Evolutionary conservation across 140 eudicot species (phyloP).

Genomic region (Erigeron philadelphicus): DNA sequence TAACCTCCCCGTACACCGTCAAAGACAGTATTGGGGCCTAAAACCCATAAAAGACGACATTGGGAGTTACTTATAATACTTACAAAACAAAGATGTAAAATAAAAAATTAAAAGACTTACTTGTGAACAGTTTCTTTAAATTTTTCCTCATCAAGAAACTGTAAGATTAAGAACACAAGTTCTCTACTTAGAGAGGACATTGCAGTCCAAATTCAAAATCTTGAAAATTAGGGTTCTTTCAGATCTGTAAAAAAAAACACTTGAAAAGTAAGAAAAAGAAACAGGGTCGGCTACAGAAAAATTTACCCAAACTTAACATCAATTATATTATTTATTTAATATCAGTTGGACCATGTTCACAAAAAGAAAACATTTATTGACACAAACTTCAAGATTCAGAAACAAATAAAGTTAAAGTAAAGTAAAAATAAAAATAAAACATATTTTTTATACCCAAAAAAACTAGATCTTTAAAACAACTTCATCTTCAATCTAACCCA

Average conservation of each 20-base stretch:
- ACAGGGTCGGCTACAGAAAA: slow-evolving; percentile 41
- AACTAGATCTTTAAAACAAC: slow-evolving; percentile 33
- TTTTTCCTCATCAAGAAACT: slow-evolving; percentile 94
- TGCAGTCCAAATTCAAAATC: slow-evolving; percentile 32
- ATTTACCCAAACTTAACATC: slow-evolving; percentile 17
- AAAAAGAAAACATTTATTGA: slow-evolving; percentile 30
- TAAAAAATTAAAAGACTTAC: slow-evolving; percentile 40
- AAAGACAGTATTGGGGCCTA: no score
- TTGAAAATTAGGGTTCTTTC: slow-evolving; percentile 38
- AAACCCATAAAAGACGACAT: no score
- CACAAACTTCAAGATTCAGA: slow-evolving; percentile 44
- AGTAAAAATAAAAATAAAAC: background rate
- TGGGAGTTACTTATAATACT: no score
- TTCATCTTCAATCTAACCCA: slow-evolving; percentile 32
- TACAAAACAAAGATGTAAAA: background rate
- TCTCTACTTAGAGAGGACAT: slow-evolving; percentile 96
- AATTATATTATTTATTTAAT: slow-evolving; percentile 12
- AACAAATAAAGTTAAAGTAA: slow-evolving; percentile 20
- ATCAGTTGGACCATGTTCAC: slow-evolving; percentile 17
- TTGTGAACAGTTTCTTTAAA: slow-evolving; percentile 90
- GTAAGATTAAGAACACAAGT: slow-evolving; percentile 88
- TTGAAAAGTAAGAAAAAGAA: slow-evolving; percentile 19
- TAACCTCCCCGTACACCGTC: no score
- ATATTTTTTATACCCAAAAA: slow-evolving; percentile 11
- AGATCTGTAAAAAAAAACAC: slow-evolving; percentile 59